Percentiles rank a stretch among this genome's conserved stretches.
Evolutionary conservation across 2,329 filamentous ascomycete genomes (phyloP).

Genomic region (Ophiocordyceps australis): DNA sequence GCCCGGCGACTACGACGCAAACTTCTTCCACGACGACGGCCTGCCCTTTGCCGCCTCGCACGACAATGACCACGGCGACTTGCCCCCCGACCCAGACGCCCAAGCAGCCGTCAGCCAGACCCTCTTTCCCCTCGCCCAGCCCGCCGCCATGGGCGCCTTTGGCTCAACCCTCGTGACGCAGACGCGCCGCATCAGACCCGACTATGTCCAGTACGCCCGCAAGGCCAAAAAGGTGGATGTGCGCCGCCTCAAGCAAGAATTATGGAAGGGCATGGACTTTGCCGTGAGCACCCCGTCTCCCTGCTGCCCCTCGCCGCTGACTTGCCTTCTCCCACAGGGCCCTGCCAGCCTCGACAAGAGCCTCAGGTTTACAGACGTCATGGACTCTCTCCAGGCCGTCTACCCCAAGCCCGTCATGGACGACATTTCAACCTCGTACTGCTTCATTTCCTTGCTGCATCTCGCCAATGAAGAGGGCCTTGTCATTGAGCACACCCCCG

Average conservation of each 20-base stretch:
- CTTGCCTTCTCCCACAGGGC: too few relatives aligned
- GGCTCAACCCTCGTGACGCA: slow-evolving; percentile 51
- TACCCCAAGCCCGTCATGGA: slow-evolving; percentile 76
- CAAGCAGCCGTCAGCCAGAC: slow-evolving; percentile 29
- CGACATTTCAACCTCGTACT: slow-evolving; percentile 84
- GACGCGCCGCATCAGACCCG: slow-evolving; percentile 41
- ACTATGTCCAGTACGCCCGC: slow-evolving; percentile 53
- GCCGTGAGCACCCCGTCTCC: too few relatives aligned
- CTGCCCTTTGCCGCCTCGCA: slow-evolving; percentile 47
- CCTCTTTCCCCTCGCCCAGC: slow-evolving; percentile 22
- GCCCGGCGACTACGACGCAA: slow-evolving; percentile 78
- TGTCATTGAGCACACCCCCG: slow-evolving; percentile 46
- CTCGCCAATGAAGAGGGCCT: slow-evolving; percentile 87
- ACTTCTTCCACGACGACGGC: slow-evolving; percentile 90
- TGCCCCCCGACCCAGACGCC: slow-evolving; percentile 29
- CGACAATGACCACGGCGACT: slow-evolving; percentile 45
- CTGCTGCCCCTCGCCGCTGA: too few relatives aligned
- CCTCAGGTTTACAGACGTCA: slow-evolving; percentile 78
- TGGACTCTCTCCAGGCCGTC: slow-evolving; percentile 72
- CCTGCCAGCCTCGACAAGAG: slow-evolving; percentile 32
- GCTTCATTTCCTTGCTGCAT: slow-evolving; percentile 87
- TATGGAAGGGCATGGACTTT: slow-evolving; percentile 55
- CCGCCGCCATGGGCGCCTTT: slow-evolving; percentile 30
- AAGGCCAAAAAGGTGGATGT: slow-evolving; percentile 58
- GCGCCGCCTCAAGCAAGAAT: slow-evolving; percentile 47